These are phyloP conservation scores for Candida sanyaensis DNA, from an alignment of 1,139 yeast species.

Conservation along the genomic window DNA sequence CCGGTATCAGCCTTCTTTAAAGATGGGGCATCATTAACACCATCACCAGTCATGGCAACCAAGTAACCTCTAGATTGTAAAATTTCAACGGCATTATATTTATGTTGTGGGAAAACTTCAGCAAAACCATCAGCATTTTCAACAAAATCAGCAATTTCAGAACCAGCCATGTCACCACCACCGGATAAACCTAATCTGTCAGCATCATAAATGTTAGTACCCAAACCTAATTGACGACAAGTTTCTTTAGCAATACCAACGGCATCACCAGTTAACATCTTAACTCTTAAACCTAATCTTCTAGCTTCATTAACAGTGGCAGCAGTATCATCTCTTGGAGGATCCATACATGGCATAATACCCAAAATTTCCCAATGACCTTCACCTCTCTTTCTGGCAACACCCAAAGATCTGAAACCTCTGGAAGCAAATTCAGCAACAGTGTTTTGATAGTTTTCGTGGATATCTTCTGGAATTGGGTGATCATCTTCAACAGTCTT, in stretches of 20 bases:
- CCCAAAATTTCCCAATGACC: constrained; percentile 98
- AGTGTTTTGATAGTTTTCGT: constrained; percentile 93
- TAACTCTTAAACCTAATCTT: constrained; percentile 89
- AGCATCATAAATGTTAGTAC: constrained; percentile 96
- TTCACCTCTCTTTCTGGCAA: constrained; percentile 98
- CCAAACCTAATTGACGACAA: constrained; percentile 95
- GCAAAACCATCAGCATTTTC: constrained; percentile 97
- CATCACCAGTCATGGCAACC: constrained; percentile 99
- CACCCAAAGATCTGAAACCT: constrained; percentile 99
- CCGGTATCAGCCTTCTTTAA: constrained; percentile 96
- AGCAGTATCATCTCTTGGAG: constrained; percentile 98
- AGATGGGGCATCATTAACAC: constrained; percentile 97
- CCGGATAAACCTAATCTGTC: constrained; percentile 96
- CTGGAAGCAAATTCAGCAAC: constrained; percentile 97
- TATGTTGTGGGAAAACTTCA: constrained; percentile 97
- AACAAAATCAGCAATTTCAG: constrained; percentile 93
- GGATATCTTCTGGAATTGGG: constrained; percentile 94
- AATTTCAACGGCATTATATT: constrained; percentile 88
- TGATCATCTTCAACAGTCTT: constrained; percentile 97
- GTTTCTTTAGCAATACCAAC: constrained; percentile 99
- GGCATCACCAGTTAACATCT: constrained; percentile 99
- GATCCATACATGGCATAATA: constrained; percentile 99
- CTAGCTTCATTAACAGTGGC: constrained; percentile 93
- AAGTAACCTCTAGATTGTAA: constrained; percentile 90
- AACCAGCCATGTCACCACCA: constrained; percentile 96